phyloP scores from a whole-genome alignment of 495 filamentous ascomycete genomes.

The Daldinia decipiens region DNA sequence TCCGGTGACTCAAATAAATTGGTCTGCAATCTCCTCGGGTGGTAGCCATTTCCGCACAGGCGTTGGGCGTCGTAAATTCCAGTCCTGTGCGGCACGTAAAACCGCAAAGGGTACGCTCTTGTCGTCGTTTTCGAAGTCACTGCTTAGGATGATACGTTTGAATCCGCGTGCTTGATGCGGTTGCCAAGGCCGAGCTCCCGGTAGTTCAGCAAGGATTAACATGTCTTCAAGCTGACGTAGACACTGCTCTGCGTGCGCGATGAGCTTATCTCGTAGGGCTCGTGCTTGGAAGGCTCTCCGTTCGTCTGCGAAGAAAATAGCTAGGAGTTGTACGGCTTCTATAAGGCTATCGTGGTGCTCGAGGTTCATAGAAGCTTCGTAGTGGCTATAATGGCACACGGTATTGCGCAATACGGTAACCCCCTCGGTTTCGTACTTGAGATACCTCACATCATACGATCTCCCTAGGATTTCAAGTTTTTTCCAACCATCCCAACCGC shows the following conservation, averaged over 20 bases:
- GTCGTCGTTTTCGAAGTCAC: neutral
- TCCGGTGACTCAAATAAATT: neutral
- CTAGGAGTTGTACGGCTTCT: neutral
- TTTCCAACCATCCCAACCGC: no score
- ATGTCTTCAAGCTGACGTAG: neutral
- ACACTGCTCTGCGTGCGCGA: neutral
- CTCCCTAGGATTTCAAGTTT: no score
- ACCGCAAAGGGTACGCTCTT: neutral
- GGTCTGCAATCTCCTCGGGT: neutral
- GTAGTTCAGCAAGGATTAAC: neutral
- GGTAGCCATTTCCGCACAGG: neutral
- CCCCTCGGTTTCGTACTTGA: neutral
- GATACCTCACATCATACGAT: no score
- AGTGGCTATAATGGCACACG: neutral
- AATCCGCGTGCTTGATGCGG: neutral
- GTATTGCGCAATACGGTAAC: neutral
- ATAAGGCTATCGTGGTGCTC: neutral
- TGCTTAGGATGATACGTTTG: neutral
- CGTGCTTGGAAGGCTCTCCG: neutral
- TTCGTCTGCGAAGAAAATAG: conserved; percentile 4
- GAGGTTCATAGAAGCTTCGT: neutral
- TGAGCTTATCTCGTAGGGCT: neutral
- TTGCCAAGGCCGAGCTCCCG: neutral
- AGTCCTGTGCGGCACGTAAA: neutral
- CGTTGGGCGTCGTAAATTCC: neutral